Evolutionary conservation across 2,329 filamentous ascomycete genomes (phyloP).

Genomic region (Ceratocystis cubensis): DNA sequence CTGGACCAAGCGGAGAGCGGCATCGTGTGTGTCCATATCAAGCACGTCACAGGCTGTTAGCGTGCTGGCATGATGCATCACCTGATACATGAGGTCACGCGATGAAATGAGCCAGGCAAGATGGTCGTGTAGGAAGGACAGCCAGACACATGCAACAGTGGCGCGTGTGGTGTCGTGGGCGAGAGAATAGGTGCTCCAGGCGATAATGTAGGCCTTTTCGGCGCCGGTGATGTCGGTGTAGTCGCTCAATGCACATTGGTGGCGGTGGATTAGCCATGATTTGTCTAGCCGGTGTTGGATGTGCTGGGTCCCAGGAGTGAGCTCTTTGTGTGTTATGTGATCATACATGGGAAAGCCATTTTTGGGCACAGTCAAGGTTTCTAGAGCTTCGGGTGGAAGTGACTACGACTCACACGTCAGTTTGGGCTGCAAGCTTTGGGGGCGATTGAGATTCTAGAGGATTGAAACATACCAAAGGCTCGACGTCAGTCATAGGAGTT

Average conservation of each 20-base stretch:
- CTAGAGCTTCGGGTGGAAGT: conserved; percentile 13
- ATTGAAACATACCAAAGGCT: conserved; percentile 2
- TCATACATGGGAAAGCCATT: conserved; percentile 39
- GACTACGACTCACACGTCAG: neutral
- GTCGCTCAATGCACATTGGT: conserved; percentile 44
- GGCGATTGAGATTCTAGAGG: neutral
- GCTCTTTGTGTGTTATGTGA: conserved; percentile 41
- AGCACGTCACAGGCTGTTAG: conserved; percentile 39
- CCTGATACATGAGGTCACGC: conserved; percentile 39
- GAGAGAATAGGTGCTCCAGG: conserved; percentile 46
- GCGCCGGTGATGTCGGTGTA: conserved; percentile 42
- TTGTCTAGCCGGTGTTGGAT: conserved; percentile 34
- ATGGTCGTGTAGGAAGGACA: conserved; percentile 40
- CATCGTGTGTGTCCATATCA: conserved; percentile 33
- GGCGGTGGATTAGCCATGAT: conserved; percentile 46
- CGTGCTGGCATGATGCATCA: conserved; percentile 42
- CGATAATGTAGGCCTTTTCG: conserved; percentile 46
- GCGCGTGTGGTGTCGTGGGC: conserved; percentile 38
- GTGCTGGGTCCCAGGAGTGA: conserved; percentile 38
- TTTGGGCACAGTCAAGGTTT: conserved; percentile 38
- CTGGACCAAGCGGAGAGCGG: conserved; percentile 35
- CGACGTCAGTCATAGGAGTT: neutral
- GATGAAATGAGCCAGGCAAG: conserved; percentile 40
- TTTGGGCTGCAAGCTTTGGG: neutral
- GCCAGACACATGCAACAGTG: conserved; percentile 40